A percentile compares a stretch with the other conserved stretches of the same genome.
Evolutionary conservation across 2,329 filamentous ascomycete species (phyloP).

Genomic region (Penicillium palitans): DNA sequence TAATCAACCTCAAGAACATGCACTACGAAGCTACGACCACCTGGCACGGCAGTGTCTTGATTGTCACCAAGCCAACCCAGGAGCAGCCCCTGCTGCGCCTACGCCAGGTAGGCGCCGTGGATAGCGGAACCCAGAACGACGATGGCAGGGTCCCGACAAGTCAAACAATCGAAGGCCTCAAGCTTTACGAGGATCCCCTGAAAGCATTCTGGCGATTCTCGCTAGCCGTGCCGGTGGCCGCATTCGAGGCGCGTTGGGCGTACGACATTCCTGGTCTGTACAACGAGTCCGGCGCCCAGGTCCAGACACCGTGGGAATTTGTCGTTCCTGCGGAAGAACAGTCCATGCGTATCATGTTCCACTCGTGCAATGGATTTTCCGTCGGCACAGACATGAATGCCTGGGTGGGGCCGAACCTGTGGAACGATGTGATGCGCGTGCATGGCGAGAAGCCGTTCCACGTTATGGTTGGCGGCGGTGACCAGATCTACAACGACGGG

Average conservation of each 20-base stretch:
- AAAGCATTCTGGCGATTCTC: slow-evolving; percentile 63
- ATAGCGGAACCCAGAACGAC: slow-evolving; percentile 23
- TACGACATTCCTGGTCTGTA: slow-evolving; percentile 70
- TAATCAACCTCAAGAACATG: slow-evolving; percentile 53
- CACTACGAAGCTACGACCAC: slow-evolving; percentile 34
- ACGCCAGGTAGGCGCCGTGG: slow-evolving; percentile 36
- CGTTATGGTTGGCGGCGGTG: slow-evolving; percentile 82
- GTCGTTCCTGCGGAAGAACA: slow-evolving; percentile 59
- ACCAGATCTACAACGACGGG: slow-evolving; percentile 77
- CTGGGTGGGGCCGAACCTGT: slow-evolving; percentile 62
- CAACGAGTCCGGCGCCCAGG: slow-evolving; percentile 59
- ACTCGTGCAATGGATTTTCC: slow-evolving; percentile 68
- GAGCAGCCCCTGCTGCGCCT: slow-evolving; percentile 60
- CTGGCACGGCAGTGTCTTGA: slow-evolving; percentile 84
- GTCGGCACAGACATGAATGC: slow-evolving; percentile 64
- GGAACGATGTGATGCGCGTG: slow-evolving; percentile 64
- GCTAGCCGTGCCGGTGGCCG: slow-evolving; percentile 64
- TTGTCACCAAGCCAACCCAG: slow-evolving; percentile 75
- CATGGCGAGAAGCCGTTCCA: slow-evolving; percentile 62
- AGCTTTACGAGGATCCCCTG: slow-evolving; percentile 60
- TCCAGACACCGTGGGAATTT: slow-evolving; percentile 54
- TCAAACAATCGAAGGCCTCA: slow-evolving; percentile 47
- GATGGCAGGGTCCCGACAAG: slow-evolving; percentile 11
- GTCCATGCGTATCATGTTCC: slow-evolving; percentile 69
- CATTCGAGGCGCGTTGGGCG: slow-evolving; percentile 73